Conservation (phyloP, 257 asterid species). For the Misopates orontium region DNA sequence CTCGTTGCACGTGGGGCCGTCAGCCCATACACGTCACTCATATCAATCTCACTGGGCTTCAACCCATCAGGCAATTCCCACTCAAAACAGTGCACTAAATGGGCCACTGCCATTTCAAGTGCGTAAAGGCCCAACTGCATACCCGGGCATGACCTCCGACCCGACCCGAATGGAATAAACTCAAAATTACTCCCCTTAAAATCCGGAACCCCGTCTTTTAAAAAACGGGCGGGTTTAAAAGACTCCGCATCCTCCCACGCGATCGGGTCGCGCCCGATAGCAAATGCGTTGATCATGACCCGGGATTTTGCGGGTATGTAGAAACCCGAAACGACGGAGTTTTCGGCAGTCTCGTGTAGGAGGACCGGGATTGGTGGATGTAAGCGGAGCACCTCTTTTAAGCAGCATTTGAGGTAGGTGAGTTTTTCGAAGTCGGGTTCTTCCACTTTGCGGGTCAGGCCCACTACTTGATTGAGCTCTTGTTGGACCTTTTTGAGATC, state of each 20-base stretch:
- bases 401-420: constrained; percentile 54
- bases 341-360: constrained; percentile 80
- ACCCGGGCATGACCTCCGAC: constrained; percentile 96
- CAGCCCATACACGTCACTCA: constrained; percentile 77
- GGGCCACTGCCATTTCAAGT: constrained; percentile 77
- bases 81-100: constrained; percentile 69
- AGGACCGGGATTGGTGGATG: constrained; percentile 95
- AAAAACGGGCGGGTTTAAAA: constrained; percentile 61
- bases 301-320: constrained; percentile 61
- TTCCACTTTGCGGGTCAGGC: constrained; percentile 64
- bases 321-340: constrained; percentile 63
- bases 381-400: constrained; percentile 79
- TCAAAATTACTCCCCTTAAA: constrained; percentile 71
- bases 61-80: constrained; percentile 95
- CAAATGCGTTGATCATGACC: constrained; percentile 81
- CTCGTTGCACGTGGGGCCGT: constrained; percentile 83
- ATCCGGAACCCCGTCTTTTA: constrained; percentile 53
- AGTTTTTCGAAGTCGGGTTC: constrained; percentile 75
- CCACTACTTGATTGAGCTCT: constrained; percentile 66
- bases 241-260: constrained; percentile 72
- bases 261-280: constrained; percentile 67
- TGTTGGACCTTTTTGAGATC: constrained; percentile 71
- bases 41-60: constrained; percentile 74
- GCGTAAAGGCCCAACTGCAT: constrained; percentile 89
- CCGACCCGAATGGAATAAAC: constrained; percentile 90